Base-by-base conservation (phyloP, 345 rosid species). In the Rhizophora apiculata region DNA sequence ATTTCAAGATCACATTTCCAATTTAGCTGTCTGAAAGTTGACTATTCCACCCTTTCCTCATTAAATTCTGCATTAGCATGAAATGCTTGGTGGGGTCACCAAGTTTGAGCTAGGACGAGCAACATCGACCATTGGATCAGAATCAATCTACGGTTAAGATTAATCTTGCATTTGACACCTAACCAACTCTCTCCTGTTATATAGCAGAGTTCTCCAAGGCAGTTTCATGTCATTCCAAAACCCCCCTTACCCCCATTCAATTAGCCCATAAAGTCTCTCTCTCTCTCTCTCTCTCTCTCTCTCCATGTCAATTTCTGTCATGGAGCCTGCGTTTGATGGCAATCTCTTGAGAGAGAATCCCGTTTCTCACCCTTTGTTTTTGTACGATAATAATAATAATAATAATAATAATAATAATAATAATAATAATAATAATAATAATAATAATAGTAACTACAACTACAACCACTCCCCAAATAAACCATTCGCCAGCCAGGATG, bases 401-500 rank as follows among this genome's bases (percentile, higher is more conserved):
- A 3, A 27, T 2, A 2, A 34, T 6, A n/a, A n/a, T n/a, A n/a
- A 58, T 15, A 53, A 65, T 2, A 29, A 36, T 64, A 5, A 22
- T 3, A 9, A 21, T 11, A 3, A 27, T 2, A 2, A 34, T 6
- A 5, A 32, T 0, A 5, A 32, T 3, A 6, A 63, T 2, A 52
- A 65, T 1, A n/a, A 36, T 64, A 2, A 22, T 54, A 54, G 7
- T 22, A 22, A 13, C 24, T 0, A 24, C 16, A 57, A 46, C 69
- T 24, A 24, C 24, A 0, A 24, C 24, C 1, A 24, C 24, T 24
- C 24, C 24, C 27, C 72, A 4, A 30, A 37, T 9, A 68, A 43
- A 22, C 52, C 72, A 37, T 27, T 16, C 63, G 62, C 73, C 76
- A 13, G 49, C 49, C 81, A 82, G 69, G 76, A 77, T 61, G 86